Percentiles rank a stretch among this genome's conserved stretches.
Evolutionary conservation across 2,329 filamentous ascomycete genomes (phyloP).

Genomic region (Diaporthe sp.): DNA sequence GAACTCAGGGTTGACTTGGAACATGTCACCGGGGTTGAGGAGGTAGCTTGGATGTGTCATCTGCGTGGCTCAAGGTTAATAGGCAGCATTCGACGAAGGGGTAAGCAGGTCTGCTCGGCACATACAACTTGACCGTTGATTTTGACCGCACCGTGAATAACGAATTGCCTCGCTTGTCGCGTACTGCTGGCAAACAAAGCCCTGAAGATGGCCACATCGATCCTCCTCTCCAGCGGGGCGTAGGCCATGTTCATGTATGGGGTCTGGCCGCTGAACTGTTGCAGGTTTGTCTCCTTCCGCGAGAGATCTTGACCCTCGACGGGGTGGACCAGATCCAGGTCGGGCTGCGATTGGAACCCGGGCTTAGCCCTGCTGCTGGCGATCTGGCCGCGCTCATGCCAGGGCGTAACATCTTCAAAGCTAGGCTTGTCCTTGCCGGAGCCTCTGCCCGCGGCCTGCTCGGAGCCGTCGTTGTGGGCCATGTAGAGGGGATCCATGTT

Average conservation of each 20-base stretch:
- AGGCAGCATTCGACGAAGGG: neutral
- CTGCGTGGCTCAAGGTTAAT: slow-evolving; percentile 58
- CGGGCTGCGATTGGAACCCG: slow-evolving; percentile 16
- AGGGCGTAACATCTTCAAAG: slow-evolving; percentile 38
- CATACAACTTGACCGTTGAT: slow-evolving; percentile 95
- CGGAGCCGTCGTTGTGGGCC: slow-evolving; percentile 84
- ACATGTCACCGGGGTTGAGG: slow-evolving; percentile 97
- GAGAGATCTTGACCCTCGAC: slow-evolving; percentile 36
- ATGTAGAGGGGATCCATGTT: slow-evolving; percentile 87
- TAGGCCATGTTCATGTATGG: slow-evolving; percentile 98
- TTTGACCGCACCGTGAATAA: slow-evolving; percentile 91
- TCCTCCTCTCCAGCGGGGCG: slow-evolving; percentile 87
- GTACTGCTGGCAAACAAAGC: slow-evolving; percentile 94
- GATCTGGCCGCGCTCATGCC: slow-evolving; percentile 43
- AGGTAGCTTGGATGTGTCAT: slow-evolving; percentile 94
- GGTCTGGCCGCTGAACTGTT: slow-evolving; percentile 62
- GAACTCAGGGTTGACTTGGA: slow-evolving; percentile 91
- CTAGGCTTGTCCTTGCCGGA: slow-evolving; percentile 69
- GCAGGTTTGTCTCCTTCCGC: slow-evolving; percentile 43
- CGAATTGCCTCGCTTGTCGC: slow-evolving; percentile 93
- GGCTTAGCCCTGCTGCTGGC: slow-evolving; percentile 41
- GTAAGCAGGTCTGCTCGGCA: slow-evolving; percentile 2
- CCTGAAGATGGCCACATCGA: slow-evolving; percentile 95
- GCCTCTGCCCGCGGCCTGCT: slow-evolving; percentile 86
- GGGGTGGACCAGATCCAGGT: slow-evolving; percentile 3